A percentile compares a stretch with the other conserved stretches of the same genome.
Evolutionary conservation across 805 yeast genomes (phyloP).

Genomic region (Candida odintsovae): DNA sequence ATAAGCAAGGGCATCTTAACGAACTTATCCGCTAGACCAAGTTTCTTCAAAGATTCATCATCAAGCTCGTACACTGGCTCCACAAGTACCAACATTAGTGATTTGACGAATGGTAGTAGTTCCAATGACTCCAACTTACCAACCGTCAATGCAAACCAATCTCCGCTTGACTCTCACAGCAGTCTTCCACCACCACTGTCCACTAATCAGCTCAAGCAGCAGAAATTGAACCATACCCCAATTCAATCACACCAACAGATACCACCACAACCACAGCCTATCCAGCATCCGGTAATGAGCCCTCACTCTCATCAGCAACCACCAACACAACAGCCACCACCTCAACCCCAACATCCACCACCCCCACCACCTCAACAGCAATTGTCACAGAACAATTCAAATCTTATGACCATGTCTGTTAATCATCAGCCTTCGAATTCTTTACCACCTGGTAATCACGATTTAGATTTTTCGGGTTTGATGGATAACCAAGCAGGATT

Average conservation of each 20-base stretch:
- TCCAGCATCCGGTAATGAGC: neutral
- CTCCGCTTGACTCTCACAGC: neutral
- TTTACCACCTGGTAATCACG: neutral
- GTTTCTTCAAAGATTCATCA: conserved; percentile 6
- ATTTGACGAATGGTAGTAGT: neutral
- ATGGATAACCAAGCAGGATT: neutral
- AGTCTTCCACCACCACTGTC: neutral
- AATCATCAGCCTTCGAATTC: neutral
- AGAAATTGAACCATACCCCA: neutral
- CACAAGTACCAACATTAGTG: conserved; percentile 5
- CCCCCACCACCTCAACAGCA: conserved; percentile 7
- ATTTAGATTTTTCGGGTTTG: neutral
- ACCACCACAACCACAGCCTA: neutral
- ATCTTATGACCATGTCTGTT: neutral
- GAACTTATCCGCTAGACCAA: conserved; percentile 8
- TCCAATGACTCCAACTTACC: neutral
- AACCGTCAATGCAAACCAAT: neutral
- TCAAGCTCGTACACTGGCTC: conserved; percentile 4
- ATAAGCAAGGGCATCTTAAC: conserved; percentile 19
- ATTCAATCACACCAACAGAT: neutral
- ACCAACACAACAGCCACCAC: neutral
- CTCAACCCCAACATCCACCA: neutral
- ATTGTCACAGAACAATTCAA: neutral
- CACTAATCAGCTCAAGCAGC: neutral
- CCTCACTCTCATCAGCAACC: neutral